Base-by-base conservation (phyloP, 2,329 filamentous ascomycete genomes). In the Apiospora aurea region DNA sequence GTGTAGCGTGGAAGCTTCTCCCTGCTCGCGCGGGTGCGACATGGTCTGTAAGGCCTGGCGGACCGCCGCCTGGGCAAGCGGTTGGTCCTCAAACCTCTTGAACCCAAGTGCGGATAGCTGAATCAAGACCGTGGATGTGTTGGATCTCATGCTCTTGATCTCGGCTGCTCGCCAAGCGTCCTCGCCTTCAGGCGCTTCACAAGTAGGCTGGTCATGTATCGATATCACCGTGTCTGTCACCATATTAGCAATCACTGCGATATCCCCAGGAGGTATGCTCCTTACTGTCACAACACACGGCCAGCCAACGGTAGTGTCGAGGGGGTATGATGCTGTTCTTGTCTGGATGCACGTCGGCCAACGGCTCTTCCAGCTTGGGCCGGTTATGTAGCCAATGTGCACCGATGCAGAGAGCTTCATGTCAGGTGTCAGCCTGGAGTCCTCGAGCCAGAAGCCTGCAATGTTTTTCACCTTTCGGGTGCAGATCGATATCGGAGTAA, bases 401-500 rank as follows among this genome's bases (percentile, higher is more conserved):
- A 38, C 93, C 93, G 57, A 94, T 83, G 76, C 91, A 94, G 1
- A 93, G 84, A 76, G 90, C 90, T 92, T 70, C 44, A 4, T 4
- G 4, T 18, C 4, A 47, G 26, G 26, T 38, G 72, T 79, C 44
- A 46, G 67, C 38, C 24, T 43, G 18, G 13, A 13, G 34, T 41
- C 21, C 10, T 21, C 57, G 16, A 13, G 29, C 6, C 18, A 13
- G 24, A 29, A 13, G 8, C 43, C 49, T 14, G 26, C 53, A 7
- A 21, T 53, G 13, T 85, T 76, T 82, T 29, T 29, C n/a, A 90
- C 92, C 93, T 79, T 85, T 86, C 21, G 86, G 82, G 0, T 92
- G 92, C 79, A 91, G 88, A 76, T 95, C 93, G 18, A 93, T 88
- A 0, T 92, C 92, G 18, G 90, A 91, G 80, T 93, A 95, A 79